Evolutionary conservation across 225 moss, liverwort and hornwort genomes (phyloP).

Genomic region (Physcomitrellopsis africana): DNA sequence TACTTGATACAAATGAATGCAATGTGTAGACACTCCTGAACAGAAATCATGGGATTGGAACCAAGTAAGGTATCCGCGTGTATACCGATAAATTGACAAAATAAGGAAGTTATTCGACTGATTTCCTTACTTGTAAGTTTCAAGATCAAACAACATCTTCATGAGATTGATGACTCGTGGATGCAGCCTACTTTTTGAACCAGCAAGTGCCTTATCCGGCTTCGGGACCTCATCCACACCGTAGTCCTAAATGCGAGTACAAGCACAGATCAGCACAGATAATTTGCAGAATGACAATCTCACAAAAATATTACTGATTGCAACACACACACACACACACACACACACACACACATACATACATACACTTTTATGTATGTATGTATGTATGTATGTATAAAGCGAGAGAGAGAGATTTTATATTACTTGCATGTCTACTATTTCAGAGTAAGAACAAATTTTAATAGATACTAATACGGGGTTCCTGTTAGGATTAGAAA

Average conservation of each 20-base stretch:
- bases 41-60: neutral
- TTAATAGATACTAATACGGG: neutral
- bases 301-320: neutral
- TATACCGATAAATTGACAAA: neutral
- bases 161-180: slow-evolving; percentile 77
- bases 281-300: neutral
- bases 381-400: neutral
- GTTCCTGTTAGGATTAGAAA: slow-evolving; percentile 11
- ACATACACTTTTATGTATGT: neutral
- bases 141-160: slow-evolving; percentile 89
- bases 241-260: slow-evolving; percentile 68
- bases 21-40: neutral
- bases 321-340: too few species aligned
- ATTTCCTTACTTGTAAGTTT: slow-evolving; percentile 84
- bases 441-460: slow-evolving; percentile 4
- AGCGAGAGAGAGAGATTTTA: neutral
- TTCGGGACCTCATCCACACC: slow-evolving; percentile 66
- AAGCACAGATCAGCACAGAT: slow-evolving; percentile 7
- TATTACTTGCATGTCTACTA: neutral
- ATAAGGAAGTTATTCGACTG: slow-evolving; percentile 2
- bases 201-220: slow-evolving; percentile 49
- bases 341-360: too few species aligned
- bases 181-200: slow-evolving; percentile 84
- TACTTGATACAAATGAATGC: neutral
- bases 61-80: slow-evolving; percentile 1